Base-by-base conservation (phyloP, 257 asterid species). In the Nicotiana tabacum region DNA sequence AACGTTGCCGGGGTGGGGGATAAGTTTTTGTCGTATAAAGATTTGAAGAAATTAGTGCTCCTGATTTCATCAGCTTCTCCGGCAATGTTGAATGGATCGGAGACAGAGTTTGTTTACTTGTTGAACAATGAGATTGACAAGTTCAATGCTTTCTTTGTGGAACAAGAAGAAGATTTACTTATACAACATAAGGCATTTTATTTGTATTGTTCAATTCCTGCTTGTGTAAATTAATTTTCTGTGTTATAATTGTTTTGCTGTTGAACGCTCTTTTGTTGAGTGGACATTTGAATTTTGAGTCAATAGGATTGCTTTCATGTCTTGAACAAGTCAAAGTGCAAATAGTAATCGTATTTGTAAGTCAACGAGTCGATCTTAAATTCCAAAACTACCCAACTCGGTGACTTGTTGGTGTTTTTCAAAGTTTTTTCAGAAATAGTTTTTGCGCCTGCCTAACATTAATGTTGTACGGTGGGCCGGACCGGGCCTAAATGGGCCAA, bases 91-190 rank as follows among this genome's bases (percentile, higher is more conserved):
- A 58, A 64, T 29, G 87, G 86, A 21, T 85, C 93, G 87, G 88
- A 91, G 87, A 86, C 92, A 1, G 92, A 87, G 83, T 95, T 95
- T 46, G 90, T 92, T 69, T 85, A 78, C 82, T 72, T 91, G 88
- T 83, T 95, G 91, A 90, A 94, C 66, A 77, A 82, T 43, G 97
- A 93, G 97, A 92, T 95, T 81, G 97, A 93, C 10, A 95, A 95
- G 69, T 91, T 95, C 78, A 95, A 95, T 83, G 90, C 90, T 30
- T 93, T 95, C 64, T 95, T 93, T 66, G 79, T 92, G 89, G 98
- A 92, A 15, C 92, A 90, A 80, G 99, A 95, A 51, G 98, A 95
- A 78, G 99, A 95, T 70, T 95, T 92, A 83, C 89, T 95, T 46
- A 93, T 93, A 66, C 91, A 93, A 11, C 94, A 90, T 56, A 91